Conservation (phyloP, 2,329 filamentous ascomycete species). For the Xylaria digitata region DNA sequence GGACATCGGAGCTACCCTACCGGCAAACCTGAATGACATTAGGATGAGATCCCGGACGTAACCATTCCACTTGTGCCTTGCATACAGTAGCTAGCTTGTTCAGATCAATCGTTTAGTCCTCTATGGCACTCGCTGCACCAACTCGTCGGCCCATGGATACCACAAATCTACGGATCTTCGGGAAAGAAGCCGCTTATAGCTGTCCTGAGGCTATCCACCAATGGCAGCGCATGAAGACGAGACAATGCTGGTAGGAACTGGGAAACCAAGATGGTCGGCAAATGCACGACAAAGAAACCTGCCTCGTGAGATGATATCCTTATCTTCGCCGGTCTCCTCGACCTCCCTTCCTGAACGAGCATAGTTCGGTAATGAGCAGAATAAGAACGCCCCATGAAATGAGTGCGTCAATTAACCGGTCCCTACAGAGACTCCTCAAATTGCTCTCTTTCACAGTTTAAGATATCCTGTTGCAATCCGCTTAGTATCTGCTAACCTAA, state of each 20-base stretch:
- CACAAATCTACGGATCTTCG: slow-evolving; percentile 30
- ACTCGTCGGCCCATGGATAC: background rate
- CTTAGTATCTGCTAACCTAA: background rate
- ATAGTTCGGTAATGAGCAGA: background rate
- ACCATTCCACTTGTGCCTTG: slow-evolving; percentile 9
- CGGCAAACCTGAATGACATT: slow-evolving; percentile 24
- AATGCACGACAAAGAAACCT: background rate
- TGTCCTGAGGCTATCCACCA: background rate
- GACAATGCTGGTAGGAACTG: slow-evolving; percentile 4
- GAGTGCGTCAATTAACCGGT: background rate
- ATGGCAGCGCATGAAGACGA: background rate
- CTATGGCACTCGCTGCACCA: background rate
- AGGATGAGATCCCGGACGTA: slow-evolving; percentile 18
- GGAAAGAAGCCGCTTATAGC: slow-evolving; percentile 23
- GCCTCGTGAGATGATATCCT: background rate
- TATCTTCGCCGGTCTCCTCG: background rate
- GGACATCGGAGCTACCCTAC: slow-evolving; percentile 34
- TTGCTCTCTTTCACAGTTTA: background rate
- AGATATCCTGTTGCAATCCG: slow-evolving; percentile 10
- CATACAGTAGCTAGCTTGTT: background rate
- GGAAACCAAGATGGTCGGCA: background rate
- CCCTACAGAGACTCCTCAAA: no score
- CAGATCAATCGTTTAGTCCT: background rate
- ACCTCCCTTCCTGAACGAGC: background rate
- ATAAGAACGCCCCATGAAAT: background rate